Base-by-base conservation (phyloP, 306 rosid species). In the Luffa acutangula region DNA sequence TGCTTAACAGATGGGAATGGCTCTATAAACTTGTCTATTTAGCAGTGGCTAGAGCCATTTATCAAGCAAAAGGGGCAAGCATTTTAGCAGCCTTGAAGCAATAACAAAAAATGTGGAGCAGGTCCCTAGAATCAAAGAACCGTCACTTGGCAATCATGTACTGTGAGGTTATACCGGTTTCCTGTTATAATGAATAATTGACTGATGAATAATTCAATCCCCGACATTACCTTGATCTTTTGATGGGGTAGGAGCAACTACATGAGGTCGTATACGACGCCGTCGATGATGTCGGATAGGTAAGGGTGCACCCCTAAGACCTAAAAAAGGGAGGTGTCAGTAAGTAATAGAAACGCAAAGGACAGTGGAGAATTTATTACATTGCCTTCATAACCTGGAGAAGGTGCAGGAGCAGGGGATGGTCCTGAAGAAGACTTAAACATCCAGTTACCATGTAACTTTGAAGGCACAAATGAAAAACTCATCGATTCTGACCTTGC, bases 161-260 rank as follows among this genome's bases (percentile, higher is more conserved):
- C 17, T 71, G n/a, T 25, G 77, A 46, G 58, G 59, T 72, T 21
- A 71, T 48, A 72, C 34, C 25, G 58, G 58, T 72, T 46, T 14
- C n/a, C 41, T 7, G 21, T 72, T 48, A 5, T 52, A 21, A 48
- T 48, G 21, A 31, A 31, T 75, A 49, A 75, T 18, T 75, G 62
- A 52, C 63, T 0, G 10, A 1, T 31, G 25, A 33, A 18, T 75
- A 75, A 75, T 7, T 75, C 48, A 74, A 51, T 11, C 58, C 63
- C 39, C 17, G 33, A 85, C 64, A 54, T 80, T 86, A 91, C 98
- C 97, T 88, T 85, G 90, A 75, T 79, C 86, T 79, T 85, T 87
- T 71, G 91, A 85, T 56, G 95, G 97, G 56, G 92, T 79, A 31
- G 93, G 91, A 80, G 97, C 89, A 72, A 70, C 57, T 48, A 81